Evolutionary conservation across 2,329 filamentous ascomycete genomes (phyloP).

Genomic region (Penicillium sp.): DNA sequence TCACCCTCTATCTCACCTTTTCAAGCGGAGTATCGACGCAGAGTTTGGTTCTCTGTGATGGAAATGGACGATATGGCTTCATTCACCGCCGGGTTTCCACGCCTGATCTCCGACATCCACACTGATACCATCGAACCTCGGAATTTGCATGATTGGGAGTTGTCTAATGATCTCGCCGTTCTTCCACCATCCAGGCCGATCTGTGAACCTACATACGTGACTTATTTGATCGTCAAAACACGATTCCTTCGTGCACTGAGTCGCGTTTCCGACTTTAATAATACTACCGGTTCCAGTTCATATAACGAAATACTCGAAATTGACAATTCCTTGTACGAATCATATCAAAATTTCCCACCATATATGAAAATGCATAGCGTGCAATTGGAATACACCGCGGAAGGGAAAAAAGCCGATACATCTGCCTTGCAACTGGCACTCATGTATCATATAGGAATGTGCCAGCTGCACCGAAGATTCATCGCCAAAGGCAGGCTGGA

Average conservation of each 20-base stretch:
- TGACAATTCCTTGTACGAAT: constrained; percentile 54
- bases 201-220: constrained; percentile 56
- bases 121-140: constrained; percentile 59
- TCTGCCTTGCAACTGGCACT: constrained; percentile 6
- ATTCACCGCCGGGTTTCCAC: constrained; percentile 64
- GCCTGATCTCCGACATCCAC: constrained; percentile 61
- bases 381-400: background rate
- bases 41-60: constrained; percentile 47
- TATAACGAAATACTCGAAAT: constrained; percentile 62
- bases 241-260: constrained; percentile 42
- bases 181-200: constrained; percentile 56
- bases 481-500: constrained; percentile 71
- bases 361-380: constrained; percentile 44
- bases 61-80: constrained; percentile 63
- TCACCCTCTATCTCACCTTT: constrained; percentile 54
- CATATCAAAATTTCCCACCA: constrained; percentile 65
- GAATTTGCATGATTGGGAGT: constrained; percentile 64
- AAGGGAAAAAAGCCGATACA: constrained; percentile 1
- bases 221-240: constrained; percentile 47
- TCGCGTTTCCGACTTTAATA: constrained; percentile 41
- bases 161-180: constrained; percentile 51
- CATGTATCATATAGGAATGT: constrained; percentile 84
- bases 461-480: constrained; percentile 84
- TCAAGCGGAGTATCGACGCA: constrained; percentile 56
- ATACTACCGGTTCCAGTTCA: constrained; percentile 34